Base-by-base conservation (phyloP, 2,329 filamentous ascomycete species). In the Cladophialophora yegresii region DNA sequence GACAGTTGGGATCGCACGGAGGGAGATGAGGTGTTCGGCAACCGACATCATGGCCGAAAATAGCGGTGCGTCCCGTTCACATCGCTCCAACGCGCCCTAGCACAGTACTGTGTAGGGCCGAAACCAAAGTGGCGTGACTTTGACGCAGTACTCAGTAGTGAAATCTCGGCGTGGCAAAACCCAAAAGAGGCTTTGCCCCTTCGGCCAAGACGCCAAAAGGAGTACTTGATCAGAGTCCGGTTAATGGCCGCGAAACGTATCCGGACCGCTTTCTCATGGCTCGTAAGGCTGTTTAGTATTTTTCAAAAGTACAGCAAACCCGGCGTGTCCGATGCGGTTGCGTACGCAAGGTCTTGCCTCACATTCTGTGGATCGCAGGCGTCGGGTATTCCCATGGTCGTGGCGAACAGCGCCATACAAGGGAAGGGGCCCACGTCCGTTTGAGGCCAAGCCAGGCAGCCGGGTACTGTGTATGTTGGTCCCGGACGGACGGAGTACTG, bases 321-420 rank as follows among this genome's bases (percentile, higher is more conserved):
- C 56, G 57, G 62, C 57, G 28, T 49, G 47, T 13, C 62, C 62
- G 61, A 32, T 30, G 26, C 55, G n/a, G 26, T 32, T 26, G 23
- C 30, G 22, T 30, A 20, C 5, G 10, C n/a, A 50, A 28, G 8
- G 32, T 56, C 43, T 20, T 32, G 54, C 20, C 30, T 30, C 45
- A 58, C 36, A 20, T 47, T 16, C 22, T 58, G 55, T 49, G 55
- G 55, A 58, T 28, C 40, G 30, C 26, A 26, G 8, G 47, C 20
- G n/a, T 30, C 12, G 8, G 40, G 33, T 33, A 20, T 26, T 30
- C 20, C 20, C 40, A 20, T 20, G 30, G 30, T n/a, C 30, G n/a
- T 47, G 43, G 28, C 45, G 23, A 45, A 43, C 13, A 26, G n/a
- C 3, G 6, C 6, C 30, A 30, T 4, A 30, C 54, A 47, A 57